Evolutionary conservation across 495 filamentous ascomycete species (phyloP), one percentile per base, ranked within the genome.

Genomic region (Recurvomyces mirabilis): DNA sequence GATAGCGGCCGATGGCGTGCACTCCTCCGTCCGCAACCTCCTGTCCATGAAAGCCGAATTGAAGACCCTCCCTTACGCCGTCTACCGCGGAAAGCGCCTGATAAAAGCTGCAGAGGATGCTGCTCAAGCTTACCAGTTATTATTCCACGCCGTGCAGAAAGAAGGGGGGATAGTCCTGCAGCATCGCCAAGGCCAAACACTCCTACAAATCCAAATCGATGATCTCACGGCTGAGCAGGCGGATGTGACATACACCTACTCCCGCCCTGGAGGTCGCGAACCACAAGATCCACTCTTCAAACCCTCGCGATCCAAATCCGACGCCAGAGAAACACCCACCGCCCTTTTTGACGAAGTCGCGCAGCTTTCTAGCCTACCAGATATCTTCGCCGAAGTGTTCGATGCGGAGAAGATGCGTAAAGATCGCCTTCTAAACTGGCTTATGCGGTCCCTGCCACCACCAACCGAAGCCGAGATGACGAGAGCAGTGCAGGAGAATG

Each of bases 71-170:
- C 67, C 61, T 1, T 65, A 42, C 38, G 67, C 60, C 2, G 67
- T 62, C 5, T 68, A 60, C 43, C 64, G 60, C 25, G 67, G 65
- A 18, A 63, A 54, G 36, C 52, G 67, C n/a, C n/a, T n/a, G n/a
- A n/a, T n/a, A n/a, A n/a, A n/a, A n/a, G n/a, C n/a, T n/a, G n/a
- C n/a, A n/a, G n/a, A n/a, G n/a, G n/a, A n/a, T n/a, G n/a, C n/a
- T n/a, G n/a, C n/a, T n/a, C n/a, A n/a, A n/a, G n/a, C n/a, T n/a
- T n/a, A n/a, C n/a, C n/a, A n/a, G n/a, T n/a, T n/a, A n/a, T n/a
- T n/a, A n/a, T n/a, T n/a, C n/a, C n/a, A 55, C 9, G 49, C 45
- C 0, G 24, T 48, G 3, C 24, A 43, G n/a, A 46, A 60, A 46
- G 19, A 52, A 14, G 43, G 50, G 30, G 18, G 25, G 13, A 37